Base-by-base conservation (phyloP, 371 early-diverging fungal species). In the Haplosporangium sp. region DNA sequence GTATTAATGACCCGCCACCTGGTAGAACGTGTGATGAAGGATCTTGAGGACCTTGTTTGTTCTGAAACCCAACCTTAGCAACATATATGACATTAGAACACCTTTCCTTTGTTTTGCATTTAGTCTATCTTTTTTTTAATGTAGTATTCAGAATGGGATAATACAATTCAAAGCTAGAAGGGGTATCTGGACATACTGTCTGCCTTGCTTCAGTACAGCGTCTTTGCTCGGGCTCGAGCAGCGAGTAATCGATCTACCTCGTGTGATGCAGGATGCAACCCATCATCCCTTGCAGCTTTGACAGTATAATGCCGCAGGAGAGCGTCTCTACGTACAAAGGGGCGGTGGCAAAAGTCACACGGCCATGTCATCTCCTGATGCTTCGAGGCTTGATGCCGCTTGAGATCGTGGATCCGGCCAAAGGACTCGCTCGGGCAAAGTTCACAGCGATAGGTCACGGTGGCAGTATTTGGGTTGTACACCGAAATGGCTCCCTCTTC, bases 341-440 rank as follows among this genome's bases (percentile, higher is more conserved):
- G 79, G 1, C 79, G 67, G 46, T 79, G 79, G 29, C 79, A 79
- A 45, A 69, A 79, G 36, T 79, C 79, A 36, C 79, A 79, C 1
- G 79, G 79, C 79, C 79, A 79, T 13, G 79, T 79, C 79, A 73
- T 79, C 38, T 79, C 79, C 46, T 79, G 72, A 41, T 79, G 79
- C 54, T 79, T 79, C 10, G 79, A 79, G 13, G 73, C 59, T 50
- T 79, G 79, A 43, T 79, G 79, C 9, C 79, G 37, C 45, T 79
- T 79, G 54, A 79, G 48, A 46, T 79, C 79, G 42, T 79, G 79
- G 53, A 79, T 79, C 53, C 79, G 60, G 0, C 79, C 79, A 63
- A 79, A 79, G 6, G 79, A 72, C 37, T 79, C 79, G 6, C 42
- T 29, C 5, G 79, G 79, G 29, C 79, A 79, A 5, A 72, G 65